Evolutionary conservation across 495 filamentous ascomycete species (phyloP).

Genomic region (Viridothelium virens): DNA sequence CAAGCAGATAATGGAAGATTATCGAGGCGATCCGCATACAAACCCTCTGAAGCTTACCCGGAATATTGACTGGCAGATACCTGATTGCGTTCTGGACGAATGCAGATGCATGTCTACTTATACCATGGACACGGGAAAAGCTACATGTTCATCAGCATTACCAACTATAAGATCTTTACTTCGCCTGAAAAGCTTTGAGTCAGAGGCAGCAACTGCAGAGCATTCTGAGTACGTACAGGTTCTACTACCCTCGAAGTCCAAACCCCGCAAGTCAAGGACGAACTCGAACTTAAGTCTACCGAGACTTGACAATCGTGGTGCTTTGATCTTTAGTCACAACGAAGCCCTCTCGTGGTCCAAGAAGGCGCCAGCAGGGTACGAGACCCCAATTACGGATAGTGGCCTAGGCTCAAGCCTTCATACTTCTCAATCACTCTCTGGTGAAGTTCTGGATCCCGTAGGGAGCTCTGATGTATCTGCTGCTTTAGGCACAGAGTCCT

Average conservation of each 20-base stretch:
- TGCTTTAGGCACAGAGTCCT: too few relatives aligned
- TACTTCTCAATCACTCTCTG: not conserved
- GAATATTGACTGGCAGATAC: not conserved
- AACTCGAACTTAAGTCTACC: not conserved
- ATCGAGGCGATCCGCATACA: not conserved
- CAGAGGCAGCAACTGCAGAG: not conserved
- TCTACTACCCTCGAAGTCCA: not conserved
- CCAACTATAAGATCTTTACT: not conserved
- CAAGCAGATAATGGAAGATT: constrained; percentile 22
- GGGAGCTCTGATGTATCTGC: too few relatives aligned
- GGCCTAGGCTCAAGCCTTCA: not conserved
- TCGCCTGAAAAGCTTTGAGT: not conserved
- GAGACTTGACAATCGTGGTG: not conserved
- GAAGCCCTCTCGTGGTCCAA: not conserved
- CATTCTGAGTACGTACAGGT: not conserved
- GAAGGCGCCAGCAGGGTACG: not conserved
- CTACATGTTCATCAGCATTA: not conserved
- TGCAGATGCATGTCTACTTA: not conserved
- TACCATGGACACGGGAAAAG: not conserved
- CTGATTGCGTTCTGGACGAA: not conserved
- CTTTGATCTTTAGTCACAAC: not conserved
- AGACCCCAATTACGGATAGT: not conserved
- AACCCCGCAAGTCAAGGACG: not conserved
- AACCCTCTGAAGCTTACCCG: not conserved
- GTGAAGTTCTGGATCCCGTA: too few relatives aligned